Evolutionary conservation across 768 basidiomycete species (phyloP).

Genomic region (Mycena sanguinolenta): DNA sequence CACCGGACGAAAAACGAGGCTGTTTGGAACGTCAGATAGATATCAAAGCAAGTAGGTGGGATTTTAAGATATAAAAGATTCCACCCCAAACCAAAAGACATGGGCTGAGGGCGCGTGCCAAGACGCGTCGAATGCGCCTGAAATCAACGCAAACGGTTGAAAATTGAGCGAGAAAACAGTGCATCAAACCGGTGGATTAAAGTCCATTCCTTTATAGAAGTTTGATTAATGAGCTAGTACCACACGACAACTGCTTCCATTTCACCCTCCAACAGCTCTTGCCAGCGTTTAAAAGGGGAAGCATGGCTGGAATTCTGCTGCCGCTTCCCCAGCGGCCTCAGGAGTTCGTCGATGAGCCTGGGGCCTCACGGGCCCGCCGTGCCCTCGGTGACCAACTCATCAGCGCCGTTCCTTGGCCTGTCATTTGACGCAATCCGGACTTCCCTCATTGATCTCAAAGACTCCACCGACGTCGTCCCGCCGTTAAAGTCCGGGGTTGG

Average conservation of each 20-base stretch:
- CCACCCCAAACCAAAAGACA: neutral
- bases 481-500: neutral
- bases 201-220: neutral
- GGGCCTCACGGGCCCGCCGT: neutral
- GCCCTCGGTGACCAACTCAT: neutral
- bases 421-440: constrained; percentile 6
- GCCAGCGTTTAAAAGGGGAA: neutral
- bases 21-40: too few relatives aligned
- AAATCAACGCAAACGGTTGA: neutral
- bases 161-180: neutral
- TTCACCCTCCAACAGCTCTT: neutral
- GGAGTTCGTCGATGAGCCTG: constrained; percentile 5
- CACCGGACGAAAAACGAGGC: too few relatives aligned
- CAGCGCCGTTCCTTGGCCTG: neutral
- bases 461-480: constrained; percentile 7
- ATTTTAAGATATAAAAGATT: neutral
- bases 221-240: too few relatives aligned
- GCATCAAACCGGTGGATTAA: neutral
- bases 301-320: neutral
- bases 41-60: too few relatives aligned
- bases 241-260: too few relatives aligned
- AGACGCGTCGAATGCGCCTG: neutral
- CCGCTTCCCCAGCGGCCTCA: neutral
- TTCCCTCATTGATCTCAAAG: constrained; percentile 11
- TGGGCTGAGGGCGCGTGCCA: neutral